Evolutionary conservation across 805 yeast species (phyloP).

Genomic region (Nakazawaea anatomiae): DNA sequence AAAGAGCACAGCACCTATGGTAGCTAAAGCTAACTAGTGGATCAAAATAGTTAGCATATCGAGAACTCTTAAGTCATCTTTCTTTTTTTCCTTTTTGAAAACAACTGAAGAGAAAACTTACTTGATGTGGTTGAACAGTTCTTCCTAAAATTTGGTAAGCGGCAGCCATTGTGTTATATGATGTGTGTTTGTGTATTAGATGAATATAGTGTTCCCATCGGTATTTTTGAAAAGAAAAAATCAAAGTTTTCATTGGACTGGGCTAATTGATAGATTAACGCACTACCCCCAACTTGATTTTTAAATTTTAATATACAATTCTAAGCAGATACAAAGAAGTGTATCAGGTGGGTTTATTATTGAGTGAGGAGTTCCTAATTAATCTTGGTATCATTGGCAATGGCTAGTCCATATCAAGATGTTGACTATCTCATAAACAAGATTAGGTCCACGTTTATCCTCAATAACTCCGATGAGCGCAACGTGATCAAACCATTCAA

Average conservation of each 20-base stretch:
- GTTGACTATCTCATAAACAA: slow-evolving; percentile 4
- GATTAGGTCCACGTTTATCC: slow-evolving; percentile 1
- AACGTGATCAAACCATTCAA: slow-evolving; percentile 2
- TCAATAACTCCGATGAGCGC: slow-evolving; percentile 2
- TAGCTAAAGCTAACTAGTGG: slow-evolving; percentile 65
- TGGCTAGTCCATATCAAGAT: slow-evolving; percentile 9
- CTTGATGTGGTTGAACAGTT: slow-evolving; percentile 76
- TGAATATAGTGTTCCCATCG: neutral
- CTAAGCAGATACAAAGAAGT: neutral
- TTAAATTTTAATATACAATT: neutral
- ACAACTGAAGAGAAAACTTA: slow-evolving; percentile 22
- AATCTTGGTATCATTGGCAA: neutral
- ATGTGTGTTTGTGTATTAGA: neutral
- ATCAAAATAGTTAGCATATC: no score
- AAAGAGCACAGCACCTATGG: slow-evolving; percentile 64
- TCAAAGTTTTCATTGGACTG: neutral
- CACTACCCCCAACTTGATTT: neutral
- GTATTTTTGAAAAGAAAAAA: neutral
- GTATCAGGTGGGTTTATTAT: neutral
- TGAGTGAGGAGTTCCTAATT: no score
- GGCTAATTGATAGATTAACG: neutral
- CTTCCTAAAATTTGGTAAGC: slow-evolving; percentile 83
- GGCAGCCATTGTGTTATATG: slow-evolving; percentile 54
- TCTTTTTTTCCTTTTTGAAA: no score
- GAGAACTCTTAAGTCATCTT: no score